A percentile compares a stretch with the other conserved stretches of the same genome.
phyloP scores from a whole-genome alignment of 257 asterid species.

The Verbascum thapsus region DNA sequence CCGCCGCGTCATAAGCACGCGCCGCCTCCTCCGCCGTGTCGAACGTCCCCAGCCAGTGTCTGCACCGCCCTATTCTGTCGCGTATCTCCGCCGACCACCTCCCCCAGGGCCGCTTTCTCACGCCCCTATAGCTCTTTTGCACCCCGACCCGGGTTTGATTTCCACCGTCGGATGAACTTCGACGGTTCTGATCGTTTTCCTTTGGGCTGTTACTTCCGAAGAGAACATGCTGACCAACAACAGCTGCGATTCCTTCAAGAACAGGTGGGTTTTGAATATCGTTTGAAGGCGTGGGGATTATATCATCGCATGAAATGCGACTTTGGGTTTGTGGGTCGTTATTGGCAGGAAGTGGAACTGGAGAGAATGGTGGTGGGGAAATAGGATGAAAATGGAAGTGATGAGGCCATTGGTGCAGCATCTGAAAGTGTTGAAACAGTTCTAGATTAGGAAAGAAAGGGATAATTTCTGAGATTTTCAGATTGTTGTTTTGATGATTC shows the following conservation, averaged over 20 bases:
- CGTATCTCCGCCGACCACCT: conserved; percentile 92
- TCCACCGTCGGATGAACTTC: neutral
- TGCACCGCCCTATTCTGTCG: conserved; percentile 82
- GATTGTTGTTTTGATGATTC: conserved; percentile 16
- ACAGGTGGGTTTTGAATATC: conserved; percentile 34
- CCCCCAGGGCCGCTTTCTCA: conserved; percentile 91
- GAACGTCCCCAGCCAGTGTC: conserved; percentile 89
- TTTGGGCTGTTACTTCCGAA: conserved; percentile 35
- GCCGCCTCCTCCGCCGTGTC: conserved; percentile 95
- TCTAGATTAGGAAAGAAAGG: conserved; percentile 36
- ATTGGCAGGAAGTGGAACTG: conserved; percentile 13
- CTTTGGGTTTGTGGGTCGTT: conserved; percentile 11
- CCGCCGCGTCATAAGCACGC: conserved; percentile 91
- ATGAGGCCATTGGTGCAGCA: conserved; percentile 20
- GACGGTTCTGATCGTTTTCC: neutral
- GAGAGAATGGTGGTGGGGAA: conserved; percentile 26
- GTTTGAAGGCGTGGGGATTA: too few species aligned
- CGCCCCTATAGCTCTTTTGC: conserved; percentile 64
- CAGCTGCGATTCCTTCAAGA: conserved; percentile 86
- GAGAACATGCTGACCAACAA: conserved; percentile 76
- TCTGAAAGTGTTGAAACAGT: conserved; percentile 17
- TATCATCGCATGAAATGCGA: neutral
- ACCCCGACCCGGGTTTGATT: conserved; percentile 5
- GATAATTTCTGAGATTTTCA: conserved; percentile 22
- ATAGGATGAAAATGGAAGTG: conserved; percentile 7